Percentiles rank a stretch among this genome's conserved stretches.
Evolutionary conservation across 1,284 basidiomycete species (phyloP).

Genomic region (Ganoderma meredithae): DNA sequence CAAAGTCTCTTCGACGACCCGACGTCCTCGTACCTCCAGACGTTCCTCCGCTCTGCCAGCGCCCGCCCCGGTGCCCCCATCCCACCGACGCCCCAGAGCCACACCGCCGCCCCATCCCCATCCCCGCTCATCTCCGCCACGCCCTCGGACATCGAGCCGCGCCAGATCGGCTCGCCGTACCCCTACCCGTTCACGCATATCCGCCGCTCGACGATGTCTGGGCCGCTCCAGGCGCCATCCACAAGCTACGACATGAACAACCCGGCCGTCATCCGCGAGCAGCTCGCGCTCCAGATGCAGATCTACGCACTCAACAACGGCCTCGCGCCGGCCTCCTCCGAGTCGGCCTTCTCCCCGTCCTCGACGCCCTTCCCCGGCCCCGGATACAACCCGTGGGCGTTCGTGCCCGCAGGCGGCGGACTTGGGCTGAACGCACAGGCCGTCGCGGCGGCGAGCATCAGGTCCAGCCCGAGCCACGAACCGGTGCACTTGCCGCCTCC

Average conservation of each 20-base stretch:
- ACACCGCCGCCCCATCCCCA: slow-evolving; percentile 73
- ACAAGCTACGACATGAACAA: slow-evolving; percentile 58
- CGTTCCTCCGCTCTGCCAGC: slow-evolving; percentile 57
- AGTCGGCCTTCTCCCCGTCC: slow-evolving; percentile 77
- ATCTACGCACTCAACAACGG: slow-evolving; percentile 77
- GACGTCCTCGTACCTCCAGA: slow-evolving; percentile 62
- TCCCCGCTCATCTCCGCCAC: slow-evolving; percentile 62
- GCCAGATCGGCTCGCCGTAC: slow-evolving; percentile 71
- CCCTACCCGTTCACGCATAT: slow-evolving; percentile 79
- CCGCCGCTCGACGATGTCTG: slow-evolving; percentile 54
- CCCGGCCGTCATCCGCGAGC: slow-evolving; percentile 64
- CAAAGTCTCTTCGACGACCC: slow-evolving; percentile 62
- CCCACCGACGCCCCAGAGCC: slow-evolving; percentile 77
- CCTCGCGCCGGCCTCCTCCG: slow-evolving; percentile 57
- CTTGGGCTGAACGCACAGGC: slow-evolving; percentile 42
- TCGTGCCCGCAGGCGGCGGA: slow-evolving; percentile 54
- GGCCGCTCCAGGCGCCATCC: slow-evolving; percentile 50
- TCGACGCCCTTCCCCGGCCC: slow-evolving; percentile 70
- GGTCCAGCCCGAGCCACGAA: slow-evolving; percentile 79
- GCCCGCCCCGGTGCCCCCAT: slow-evolving; percentile 73
- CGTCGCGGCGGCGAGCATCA: slow-evolving; percentile 61
- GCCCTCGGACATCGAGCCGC: slow-evolving; percentile 46
- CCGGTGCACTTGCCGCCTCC: slow-evolving; percentile 65
- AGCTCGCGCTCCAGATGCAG: slow-evolving; percentile 75
- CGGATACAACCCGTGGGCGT: slow-evolving; percentile 72